Evolutionary conservation across 2,329 filamentous ascomycete genomes (phyloP).

Genomic region (Blumeria hordei): DNA sequence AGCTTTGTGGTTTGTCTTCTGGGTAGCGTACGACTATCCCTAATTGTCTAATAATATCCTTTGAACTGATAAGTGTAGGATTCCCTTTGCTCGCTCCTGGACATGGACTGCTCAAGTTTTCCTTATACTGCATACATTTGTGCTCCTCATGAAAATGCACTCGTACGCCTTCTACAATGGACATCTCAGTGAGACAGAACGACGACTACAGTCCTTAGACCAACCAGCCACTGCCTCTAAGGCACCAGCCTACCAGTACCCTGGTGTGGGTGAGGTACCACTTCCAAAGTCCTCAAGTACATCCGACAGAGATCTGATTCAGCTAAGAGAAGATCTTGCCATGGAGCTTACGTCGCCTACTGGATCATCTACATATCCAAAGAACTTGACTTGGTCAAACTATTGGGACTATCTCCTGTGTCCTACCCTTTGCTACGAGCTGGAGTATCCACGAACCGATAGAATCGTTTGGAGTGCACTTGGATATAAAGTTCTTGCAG

Average conservation of each 20-base stretch:
- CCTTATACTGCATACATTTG: slow-evolving; percentile 71
- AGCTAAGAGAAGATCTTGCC: slow-evolving; percentile 66
- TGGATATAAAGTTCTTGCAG: slow-evolving; percentile 62
- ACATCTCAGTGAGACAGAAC: slow-evolving; percentile 70
- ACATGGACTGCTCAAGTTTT: slow-evolving; percentile 96
- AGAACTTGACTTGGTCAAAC: slow-evolving; percentile 64
- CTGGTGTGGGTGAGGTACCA: slow-evolving; percentile 16
- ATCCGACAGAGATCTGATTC: slow-evolving; percentile 28
- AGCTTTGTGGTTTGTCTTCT: slow-evolving; percentile 51
- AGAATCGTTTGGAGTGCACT: slow-evolving; percentile 60
- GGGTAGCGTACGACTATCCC: slow-evolving; percentile 34
- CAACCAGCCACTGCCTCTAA: slow-evolving; percentile 44
- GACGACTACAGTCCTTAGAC: slow-evolving; percentile 59
- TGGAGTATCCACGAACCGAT: slow-evolving; percentile 71
- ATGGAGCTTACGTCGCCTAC: slow-evolving; percentile 78
- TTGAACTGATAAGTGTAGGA: slow-evolving; percentile 18
- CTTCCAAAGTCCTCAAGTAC: slow-evolving; percentile 14
- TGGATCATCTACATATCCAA: slow-evolving; percentile 71
- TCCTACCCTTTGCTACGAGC: slow-evolving; percentile 89
- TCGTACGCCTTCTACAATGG: slow-evolving; percentile 97
- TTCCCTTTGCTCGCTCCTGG: slow-evolving; percentile 73
- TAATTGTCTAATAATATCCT: background rate
- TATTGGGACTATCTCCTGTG: slow-evolving; percentile 74
- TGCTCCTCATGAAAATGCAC: slow-evolving; percentile 96
- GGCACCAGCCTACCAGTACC: slow-evolving; percentile 55